Evolutionary conservation across 805 yeast genomes (phyloP).

Genomic region (Millerozyma miso): DNA sequence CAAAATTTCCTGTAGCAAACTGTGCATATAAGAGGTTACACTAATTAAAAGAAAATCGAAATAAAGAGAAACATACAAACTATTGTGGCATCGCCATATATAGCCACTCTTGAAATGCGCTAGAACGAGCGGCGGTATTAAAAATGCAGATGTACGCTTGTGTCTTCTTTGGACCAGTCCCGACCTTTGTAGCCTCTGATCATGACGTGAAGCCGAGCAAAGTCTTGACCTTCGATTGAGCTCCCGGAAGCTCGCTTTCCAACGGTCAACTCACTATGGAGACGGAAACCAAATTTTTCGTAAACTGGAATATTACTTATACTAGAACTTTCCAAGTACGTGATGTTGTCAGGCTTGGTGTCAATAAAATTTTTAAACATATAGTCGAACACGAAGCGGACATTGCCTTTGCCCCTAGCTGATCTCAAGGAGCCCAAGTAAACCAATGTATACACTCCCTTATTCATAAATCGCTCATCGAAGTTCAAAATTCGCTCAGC

Average conservation of each 20-base stretch:
- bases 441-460: slow-evolving; percentile 39
- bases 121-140: no score
- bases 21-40: no score
- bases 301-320: slow-evolving; percentile 48
- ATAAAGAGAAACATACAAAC: no score
- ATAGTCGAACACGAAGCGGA: slow-evolving; percentile 44
- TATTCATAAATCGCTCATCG: slow-evolving; percentile 37
- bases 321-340: slow-evolving; percentile 50
- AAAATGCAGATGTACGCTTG: slow-evolving; percentile 3
- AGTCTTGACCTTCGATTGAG: slow-evolving; percentile 35
- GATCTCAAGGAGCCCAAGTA: slow-evolving; percentile 40
- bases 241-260: slow-evolving; percentile 22
- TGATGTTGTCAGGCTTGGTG: slow-evolving; percentile 27
- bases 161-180: slow-evolving; percentile 26
- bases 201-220: slow-evolving; percentile 43
- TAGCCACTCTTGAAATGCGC: no score
- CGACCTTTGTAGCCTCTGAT: slow-evolving; percentile 33
- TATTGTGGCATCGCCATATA: no score
- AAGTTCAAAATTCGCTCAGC: slow-evolving; percentile 38
- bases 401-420: slow-evolving; percentile 58
- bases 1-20: no score
- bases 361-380: slow-evolving; percentile 47
- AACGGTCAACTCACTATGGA: slow-evolving; percentile 46
- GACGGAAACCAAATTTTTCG: slow-evolving; percentile 46
- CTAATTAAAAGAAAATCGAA: no score